phyloP scores from a whole-genome alignment of 345 rosid species.

The Sonneratia alba region DNA sequence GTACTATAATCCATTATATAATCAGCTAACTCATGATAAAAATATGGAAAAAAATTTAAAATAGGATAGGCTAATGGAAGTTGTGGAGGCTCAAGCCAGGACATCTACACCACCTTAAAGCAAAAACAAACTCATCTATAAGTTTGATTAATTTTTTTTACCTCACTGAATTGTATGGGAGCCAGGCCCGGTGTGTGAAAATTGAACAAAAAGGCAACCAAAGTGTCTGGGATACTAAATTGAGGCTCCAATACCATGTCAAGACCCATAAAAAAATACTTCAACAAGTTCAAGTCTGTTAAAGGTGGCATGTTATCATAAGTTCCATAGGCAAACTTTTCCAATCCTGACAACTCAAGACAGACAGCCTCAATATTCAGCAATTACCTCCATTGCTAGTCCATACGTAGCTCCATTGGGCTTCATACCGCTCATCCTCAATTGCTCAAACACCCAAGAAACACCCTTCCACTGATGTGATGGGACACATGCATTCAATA shows the following conservation, averaged over 20 bases:
- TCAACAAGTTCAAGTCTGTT: background rate
- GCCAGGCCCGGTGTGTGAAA: background rate
- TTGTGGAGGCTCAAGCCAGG: background rate
- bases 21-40: background rate
- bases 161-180: background rate
- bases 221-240: background rate
- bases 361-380: background rate
- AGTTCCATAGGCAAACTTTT: background rate
- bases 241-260: background rate
- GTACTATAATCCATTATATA: background rate
- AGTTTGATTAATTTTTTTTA: background rate
- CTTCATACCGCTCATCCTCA: constrained; percentile 65
- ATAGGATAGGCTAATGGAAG: background rate
- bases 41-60: background rate
- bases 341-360: background rate
- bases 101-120: background rate
- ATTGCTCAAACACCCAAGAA: constrained; percentile 75
- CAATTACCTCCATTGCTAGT: constrained; percentile 91
- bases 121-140: background rate
- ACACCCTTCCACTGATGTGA: constrained; percentile 84
- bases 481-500: constrained; percentile 82
- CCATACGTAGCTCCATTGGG: constrained; percentile 95
- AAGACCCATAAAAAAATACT: background rate
- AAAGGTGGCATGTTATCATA: background rate
- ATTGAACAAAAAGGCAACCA: background rate